A percentile compares a stretch with the other conserved stretches of the same genome.
phyloP scores from a whole-genome alignment of 169 alveolate genomes.

The Plasmodium inui region DNA sequence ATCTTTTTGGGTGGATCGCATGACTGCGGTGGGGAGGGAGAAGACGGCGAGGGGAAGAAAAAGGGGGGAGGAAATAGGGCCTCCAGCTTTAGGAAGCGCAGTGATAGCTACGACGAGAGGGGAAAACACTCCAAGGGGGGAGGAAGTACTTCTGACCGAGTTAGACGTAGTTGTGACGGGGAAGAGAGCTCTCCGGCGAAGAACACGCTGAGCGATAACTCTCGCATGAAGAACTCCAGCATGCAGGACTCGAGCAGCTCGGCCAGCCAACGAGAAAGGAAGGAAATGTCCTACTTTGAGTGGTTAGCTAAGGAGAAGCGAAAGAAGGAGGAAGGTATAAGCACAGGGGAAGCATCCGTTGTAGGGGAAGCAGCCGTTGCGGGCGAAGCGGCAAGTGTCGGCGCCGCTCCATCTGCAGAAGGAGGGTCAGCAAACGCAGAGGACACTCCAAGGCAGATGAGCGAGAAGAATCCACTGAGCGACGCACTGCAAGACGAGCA shows the following conservation, averaged over 20 bases:
- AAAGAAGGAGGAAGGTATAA: neutral
- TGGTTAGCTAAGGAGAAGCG: slow-evolving; percentile 64
- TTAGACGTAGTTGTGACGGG: neutral
- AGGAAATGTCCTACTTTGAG: slow-evolving; percentile 64
- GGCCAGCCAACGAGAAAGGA: slow-evolving; percentile 14
- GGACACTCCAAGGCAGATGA: neutral
- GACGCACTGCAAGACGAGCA: slow-evolving; percentile 14
- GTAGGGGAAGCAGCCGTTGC: neutral
- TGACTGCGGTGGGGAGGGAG: neutral
- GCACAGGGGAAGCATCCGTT: neutral
- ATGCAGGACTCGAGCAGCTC: neutral
- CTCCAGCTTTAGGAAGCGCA: neutral
- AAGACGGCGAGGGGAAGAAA: neutral
- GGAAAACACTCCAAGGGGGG: neutral
- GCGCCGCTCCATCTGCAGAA: neutral
- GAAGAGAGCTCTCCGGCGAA: neutral
- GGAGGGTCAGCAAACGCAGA: neutral
- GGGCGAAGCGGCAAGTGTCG: no score
- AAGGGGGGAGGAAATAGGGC: neutral
- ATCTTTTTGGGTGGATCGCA: neutral
- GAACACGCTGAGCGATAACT: neutral
- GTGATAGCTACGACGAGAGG: slow-evolving; percentile 21
- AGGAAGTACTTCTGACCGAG: neutral
- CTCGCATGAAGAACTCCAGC: neutral
- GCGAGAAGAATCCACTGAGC: neutral